phyloP scores from a whole-genome alignment of 768 basidiomycete species.

The Myochromella boudieri region DNA sequence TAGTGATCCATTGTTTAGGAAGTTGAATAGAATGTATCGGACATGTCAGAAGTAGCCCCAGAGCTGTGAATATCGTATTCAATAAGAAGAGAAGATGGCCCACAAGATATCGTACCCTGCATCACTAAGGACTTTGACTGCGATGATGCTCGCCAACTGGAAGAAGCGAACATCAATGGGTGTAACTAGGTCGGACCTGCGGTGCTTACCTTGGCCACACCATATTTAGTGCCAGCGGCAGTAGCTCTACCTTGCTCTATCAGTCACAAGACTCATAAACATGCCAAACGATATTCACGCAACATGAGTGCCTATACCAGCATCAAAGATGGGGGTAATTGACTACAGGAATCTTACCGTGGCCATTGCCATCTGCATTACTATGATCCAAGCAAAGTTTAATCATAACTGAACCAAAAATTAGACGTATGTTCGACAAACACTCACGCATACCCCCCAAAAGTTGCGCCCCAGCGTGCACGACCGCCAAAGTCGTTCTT shows the following conservation, averaged over 20 bases:
- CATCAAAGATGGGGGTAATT: neutral
- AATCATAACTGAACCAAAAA: neutral
- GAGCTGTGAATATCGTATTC: constrained; percentile 2
- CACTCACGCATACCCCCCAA: constrained; percentile 18
- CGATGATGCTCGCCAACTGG: constrained; percentile 19
- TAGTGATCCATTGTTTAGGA: neutral
- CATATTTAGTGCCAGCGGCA: constrained; percentile 14
- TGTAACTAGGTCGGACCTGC: neutral
- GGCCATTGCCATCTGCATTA: constrained; percentile 15
- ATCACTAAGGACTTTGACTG: constrained; percentile 25
- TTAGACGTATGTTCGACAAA: no score
- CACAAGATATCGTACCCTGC: constrained; percentile 11
- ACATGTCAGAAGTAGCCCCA: constrained; percentile 20
- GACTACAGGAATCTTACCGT: constrained; percentile 5
- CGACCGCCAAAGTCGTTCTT: constrained; percentile 20
- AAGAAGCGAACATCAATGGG: no score
- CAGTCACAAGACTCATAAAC: neutral
- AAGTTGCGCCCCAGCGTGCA: constrained; percentile 22
- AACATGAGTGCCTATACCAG: constrained; percentile 10
- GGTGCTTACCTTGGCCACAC: constrained; percentile 15
- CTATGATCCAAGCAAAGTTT: constrained; percentile 1
- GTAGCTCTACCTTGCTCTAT: constrained; percentile 3
- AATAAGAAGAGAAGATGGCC: neutral
- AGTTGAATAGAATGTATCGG: neutral
- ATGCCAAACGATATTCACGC: constrained; percentile 7